phyloP scores from a whole-genome alignment of 2,329 filamentous ascomycete species.

The Exophiala sp. region DNA sequence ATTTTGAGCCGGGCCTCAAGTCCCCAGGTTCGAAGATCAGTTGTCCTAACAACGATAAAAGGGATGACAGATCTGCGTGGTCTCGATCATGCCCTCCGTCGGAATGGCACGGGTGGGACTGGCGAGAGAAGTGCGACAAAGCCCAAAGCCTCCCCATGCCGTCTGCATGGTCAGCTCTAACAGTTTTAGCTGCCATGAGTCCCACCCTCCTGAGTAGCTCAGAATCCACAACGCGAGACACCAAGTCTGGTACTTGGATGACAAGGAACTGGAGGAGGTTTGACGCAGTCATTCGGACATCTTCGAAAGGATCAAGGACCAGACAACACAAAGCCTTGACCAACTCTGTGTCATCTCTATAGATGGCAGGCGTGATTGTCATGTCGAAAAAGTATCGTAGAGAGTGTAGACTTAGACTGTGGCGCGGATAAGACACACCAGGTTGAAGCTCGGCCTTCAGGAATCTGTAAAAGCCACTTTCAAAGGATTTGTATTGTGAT shows the following conservation, averaged over 20 bases:
- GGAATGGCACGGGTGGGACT: neutral
- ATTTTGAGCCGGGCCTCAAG: slow-evolving; percentile 12
- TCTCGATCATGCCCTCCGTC: neutral
- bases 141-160: slow-evolving; percentile 57
- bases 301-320: slow-evolving; percentile 84
- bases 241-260: neutral
- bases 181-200: slow-evolving; percentile 59
- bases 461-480: slow-evolving; percentile 12
- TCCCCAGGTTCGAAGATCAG: neutral
- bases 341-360: slow-evolving; percentile 33
- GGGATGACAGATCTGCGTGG: neutral
- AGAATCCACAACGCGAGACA: slow-evolving; percentile 34
- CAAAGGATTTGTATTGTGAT: slow-evolving; percentile 15
- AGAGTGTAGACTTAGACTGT: slow-evolving; percentile 72
- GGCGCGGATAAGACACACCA: slow-evolving; percentile 82
- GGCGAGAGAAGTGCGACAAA: neutral
- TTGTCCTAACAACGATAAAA: slow-evolving; percentile 3
- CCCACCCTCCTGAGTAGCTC: slow-evolving; percentile 47
- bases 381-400: slow-evolving; percentile 50
- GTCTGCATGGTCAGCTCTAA: slow-evolving; percentile 86
- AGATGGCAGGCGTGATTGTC: slow-evolving; percentile 17
- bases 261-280: slow-evolving; percentile 36
- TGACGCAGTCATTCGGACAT: slow-evolving; percentile 61
- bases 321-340: slow-evolving; percentile 64
- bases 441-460: slow-evolving; percentile 62